Base-by-base conservation (phyloP, 345 rosid genomes). In the Barbarea vulgaris region DNA sequence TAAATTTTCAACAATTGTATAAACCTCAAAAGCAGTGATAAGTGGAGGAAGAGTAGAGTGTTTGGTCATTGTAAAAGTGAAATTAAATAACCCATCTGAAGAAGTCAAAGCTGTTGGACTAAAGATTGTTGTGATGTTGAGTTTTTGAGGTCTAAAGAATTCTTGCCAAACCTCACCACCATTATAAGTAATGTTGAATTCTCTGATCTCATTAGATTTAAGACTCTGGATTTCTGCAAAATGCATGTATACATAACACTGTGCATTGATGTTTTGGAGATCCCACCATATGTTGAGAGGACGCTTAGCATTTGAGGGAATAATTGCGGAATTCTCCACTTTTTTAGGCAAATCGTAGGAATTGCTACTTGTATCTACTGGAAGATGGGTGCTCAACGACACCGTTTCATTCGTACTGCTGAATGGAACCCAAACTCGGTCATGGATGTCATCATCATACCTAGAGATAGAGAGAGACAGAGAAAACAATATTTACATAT, bases 231-330 rank as follows among this genome's bases (percentile, higher is more conserved):
- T 58, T 53, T 84, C 87, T 6, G 86, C 81, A 1, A 86, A 86
- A 70, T 86, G 86, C 80, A 85, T 63, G 78, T 70, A 83, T 27
- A 76, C n/a, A 75, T 81, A 83, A n/a, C 77, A 62, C 3, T 62
- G 58, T 7, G 28, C 36, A n/a, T 8, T 55, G 6, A 14, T 15
- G 25, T 77, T 3, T 0, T 18, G 7, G 0, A 24, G 31, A 27
- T 22, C 17, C 46, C 71, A 55, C 51, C 15, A 11, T 19, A 83
- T 22, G 19, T 10, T 12, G 5, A 81, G 41, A 24, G 76, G 51
- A 8, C 6, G 28, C 24, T 78, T 75, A 21, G 59, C 66, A 17
- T 83, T 80, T 17, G 39, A 28, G 0, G 82, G 85, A 0, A 25
- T 34, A 5, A 48, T 34, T 21, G 82, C 88, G 2, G 76, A 61